Conservation (phyloP, 2,329 filamentous ascomycete species). For the Calycina herbarum region DNA sequence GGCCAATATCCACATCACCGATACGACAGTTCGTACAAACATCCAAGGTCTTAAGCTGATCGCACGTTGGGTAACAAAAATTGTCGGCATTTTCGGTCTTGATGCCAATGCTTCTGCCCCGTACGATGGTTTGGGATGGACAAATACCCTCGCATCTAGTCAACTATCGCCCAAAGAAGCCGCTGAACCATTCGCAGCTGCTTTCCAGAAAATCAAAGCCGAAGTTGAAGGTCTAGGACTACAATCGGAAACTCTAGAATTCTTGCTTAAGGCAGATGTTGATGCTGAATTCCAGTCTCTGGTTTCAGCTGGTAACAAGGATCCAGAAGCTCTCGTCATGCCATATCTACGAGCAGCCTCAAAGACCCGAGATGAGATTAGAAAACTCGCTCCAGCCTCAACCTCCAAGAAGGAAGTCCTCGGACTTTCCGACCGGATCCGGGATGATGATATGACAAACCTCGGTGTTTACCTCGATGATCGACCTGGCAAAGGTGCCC, state of each 20-base stretch:
- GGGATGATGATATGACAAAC: constrained; percentile 78
- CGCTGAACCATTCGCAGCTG: constrained; percentile 49
- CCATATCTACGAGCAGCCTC: constrained; percentile 58
- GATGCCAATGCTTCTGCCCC: constrained; percentile 59
- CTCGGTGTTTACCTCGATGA: constrained; percentile 89
- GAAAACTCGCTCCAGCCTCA: constrained; percentile 51
- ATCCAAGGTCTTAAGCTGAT: constrained; percentile 53
- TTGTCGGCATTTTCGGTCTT: constrained; percentile 83
- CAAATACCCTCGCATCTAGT: constrained; percentile 41
- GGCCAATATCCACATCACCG: constrained; percentile 63
- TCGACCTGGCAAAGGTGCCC: constrained; percentile 64
- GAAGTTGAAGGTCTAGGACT: constrained; percentile 52
- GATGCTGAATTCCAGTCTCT: constrained; percentile 49
- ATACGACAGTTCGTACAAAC: constrained; percentile 47
- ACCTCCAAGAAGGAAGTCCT: constrained; percentile 71
- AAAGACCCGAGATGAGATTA: constrained; percentile 61
- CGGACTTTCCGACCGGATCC: constrained; percentile 73
- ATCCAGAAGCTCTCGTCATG: constrained; percentile 53
- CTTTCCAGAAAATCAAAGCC: constrained; percentile 46
- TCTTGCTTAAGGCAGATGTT: constrained; percentile 47
- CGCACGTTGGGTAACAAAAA: constrained; percentile 78
- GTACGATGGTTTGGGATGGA: constrained; percentile 59
- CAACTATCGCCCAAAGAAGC: constrained; percentile 45
- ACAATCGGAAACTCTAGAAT: constrained; percentile 44
- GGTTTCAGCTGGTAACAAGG: constrained; percentile 47